Evolutionary conservation across 306 rosid species (phyloP).

Genomic region (Psophocarpus tetragonolobus): DNA sequence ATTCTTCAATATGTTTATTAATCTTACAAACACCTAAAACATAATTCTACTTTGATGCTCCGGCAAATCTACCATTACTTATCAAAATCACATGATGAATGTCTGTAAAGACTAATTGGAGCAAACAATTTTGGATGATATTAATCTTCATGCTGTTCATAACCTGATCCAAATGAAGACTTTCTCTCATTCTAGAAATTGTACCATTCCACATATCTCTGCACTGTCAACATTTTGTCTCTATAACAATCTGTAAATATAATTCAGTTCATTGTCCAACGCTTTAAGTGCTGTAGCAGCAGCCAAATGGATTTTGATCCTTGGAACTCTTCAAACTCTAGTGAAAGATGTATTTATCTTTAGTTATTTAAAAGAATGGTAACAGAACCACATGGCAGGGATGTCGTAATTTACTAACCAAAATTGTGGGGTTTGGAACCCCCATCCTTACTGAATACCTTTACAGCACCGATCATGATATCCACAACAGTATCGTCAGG

Average conservation of each 20-base stretch:
- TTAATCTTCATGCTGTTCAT: constrained; percentile 17
- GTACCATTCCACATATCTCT: constrained; percentile 13
- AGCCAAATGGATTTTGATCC: neutral
- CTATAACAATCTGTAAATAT: neutral
- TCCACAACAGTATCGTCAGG: constrained; percentile 29
- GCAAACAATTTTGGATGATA: neutral
- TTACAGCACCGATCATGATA: constrained; percentile 9
- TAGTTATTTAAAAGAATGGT: constrained; percentile 24
- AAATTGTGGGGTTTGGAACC: neutral
- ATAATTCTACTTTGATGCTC: neutral
- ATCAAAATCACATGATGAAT: neutral
- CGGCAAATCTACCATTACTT: neutral
- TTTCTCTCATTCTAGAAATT: constrained; percentile 20
- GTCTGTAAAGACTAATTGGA: neutral
- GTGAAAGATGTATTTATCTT: constrained; percentile 15
- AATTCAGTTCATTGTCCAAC: constrained; percentile 16
- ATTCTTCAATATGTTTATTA: neutral
- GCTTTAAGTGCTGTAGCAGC: neutral
- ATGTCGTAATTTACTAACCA: neutral
- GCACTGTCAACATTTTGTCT: constrained; percentile 15
- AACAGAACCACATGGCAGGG: constrained; percentile 23
- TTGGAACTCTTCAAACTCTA: constrained; percentile 5
- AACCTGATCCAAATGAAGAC: neutral
- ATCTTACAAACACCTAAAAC: constrained; percentile 20
- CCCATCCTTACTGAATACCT: neutral